phyloP scores from a whole-genome alignment of 2,329 filamentous ascomycete genomes.

The Corinectria fuckeliana region DNA sequence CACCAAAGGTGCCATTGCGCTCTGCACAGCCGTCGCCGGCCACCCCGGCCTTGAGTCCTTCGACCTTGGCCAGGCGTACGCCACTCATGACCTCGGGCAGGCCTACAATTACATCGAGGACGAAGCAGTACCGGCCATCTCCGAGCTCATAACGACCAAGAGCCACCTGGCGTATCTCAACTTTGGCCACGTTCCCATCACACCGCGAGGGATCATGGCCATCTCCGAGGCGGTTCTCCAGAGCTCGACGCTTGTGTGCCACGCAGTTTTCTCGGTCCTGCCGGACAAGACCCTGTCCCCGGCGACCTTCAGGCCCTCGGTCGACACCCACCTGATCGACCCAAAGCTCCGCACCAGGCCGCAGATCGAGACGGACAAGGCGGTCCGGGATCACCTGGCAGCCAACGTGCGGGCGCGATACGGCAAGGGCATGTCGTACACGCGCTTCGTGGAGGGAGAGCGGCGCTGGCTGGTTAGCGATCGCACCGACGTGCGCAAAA shows the following conservation, averaged over 20 bases:
- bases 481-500: constrained; percentile 48
- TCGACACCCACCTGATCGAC: constrained; percentile 33
- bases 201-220: constrained; percentile 36
- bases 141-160: constrained; percentile 42
- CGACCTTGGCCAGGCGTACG: constrained; percentile 54
- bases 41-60: constrained; percentile 47
- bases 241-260: constrained; percentile 46
- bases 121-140: constrained; percentile 42
- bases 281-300: constrained; percentile 33
- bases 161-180: constrained; percentile 49
- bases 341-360: constrained; percentile 32
- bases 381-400: constrained; percentile 40
- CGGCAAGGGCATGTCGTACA: constrained; percentile 41
- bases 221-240: constrained; percentile 41
- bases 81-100: constrained; percentile 52
- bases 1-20: constrained; percentile 46
- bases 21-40: constrained; percentile 46
- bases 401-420: constrained; percentile 42
- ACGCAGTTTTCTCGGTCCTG: constrained; percentile 45
- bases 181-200: constrained; percentile 47
- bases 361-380: constrained; percentile 39
- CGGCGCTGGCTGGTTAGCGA: constrained; percentile 50
- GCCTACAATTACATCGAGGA: constrained; percentile 57
- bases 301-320: constrained; percentile 41
- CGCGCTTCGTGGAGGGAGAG: constrained; percentile 44